Conservation (phyloP, 2,329 filamentous ascomycete genomes). For the Zymoseptoria pseudotritici region DNA sequence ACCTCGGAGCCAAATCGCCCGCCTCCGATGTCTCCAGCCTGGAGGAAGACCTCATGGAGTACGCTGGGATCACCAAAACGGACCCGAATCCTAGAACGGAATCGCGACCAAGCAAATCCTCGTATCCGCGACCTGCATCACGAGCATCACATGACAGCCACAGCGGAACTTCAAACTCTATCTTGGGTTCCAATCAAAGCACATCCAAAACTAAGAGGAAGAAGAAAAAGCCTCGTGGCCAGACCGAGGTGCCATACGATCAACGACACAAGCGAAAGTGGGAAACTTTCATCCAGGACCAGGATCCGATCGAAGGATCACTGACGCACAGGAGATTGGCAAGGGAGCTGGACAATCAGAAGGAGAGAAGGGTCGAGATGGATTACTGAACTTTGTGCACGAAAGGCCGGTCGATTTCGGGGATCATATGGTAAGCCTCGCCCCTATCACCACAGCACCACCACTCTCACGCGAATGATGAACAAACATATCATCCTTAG, state of each 20-base stretch:
- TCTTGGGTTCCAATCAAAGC: background rate
- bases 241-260: constrained; percentile 24
- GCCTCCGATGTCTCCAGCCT: constrained; percentile 21
- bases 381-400: constrained; percentile 36
- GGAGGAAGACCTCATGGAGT: constrained; percentile 18
- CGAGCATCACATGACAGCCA: constrained; percentile 12
- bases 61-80: constrained; percentile 6
- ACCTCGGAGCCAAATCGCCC: constrained; percentile 9
- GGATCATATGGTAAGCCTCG: background rate
- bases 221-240: constrained; percentile 1
- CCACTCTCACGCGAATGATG: constrained; percentile 23
- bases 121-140: background rate
- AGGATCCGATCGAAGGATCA: constrained; percentile 28
- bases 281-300: constrained; percentile 31
- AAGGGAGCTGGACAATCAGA: constrained; percentile 37
- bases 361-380: constrained; percentile 35
- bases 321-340: constrained; percentile 40
- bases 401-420: background rate
- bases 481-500: constrained; percentile 34
- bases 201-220: constrained; percentile 6
- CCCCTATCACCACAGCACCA: background rate
- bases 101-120: background rate
- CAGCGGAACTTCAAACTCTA: constrained; percentile 15
- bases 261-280: constrained; percentile 30
- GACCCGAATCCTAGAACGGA: background rate